Evolutionary conservation across 2,329 filamentous ascomycete genomes (phyloP).

Genomic region (Nigrograna mackinnonii): DNA sequence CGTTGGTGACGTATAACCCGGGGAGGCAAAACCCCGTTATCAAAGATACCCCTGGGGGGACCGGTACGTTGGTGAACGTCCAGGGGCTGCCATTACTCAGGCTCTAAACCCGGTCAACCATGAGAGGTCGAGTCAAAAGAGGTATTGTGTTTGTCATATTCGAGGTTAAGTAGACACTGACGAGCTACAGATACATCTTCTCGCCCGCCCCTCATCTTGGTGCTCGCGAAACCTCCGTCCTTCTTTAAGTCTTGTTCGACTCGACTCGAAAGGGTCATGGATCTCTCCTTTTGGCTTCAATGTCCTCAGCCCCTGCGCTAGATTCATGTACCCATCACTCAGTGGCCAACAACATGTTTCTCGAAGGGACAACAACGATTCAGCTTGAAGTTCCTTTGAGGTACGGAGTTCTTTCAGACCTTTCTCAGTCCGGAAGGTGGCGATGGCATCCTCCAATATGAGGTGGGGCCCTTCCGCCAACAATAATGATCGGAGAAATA

Average conservation of each 20-base stretch:
- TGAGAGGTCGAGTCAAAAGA: no score
- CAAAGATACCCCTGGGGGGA: no score
- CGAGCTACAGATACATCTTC: no score
- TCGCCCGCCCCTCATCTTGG: background rate
- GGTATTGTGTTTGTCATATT: no score
- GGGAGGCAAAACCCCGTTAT: no score
- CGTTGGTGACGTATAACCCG: no score
- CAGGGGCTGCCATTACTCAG: no score
- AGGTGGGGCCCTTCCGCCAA: background rate
- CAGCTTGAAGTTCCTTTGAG: background rate
- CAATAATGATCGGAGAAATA: background rate
- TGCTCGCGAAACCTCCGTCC: background rate
- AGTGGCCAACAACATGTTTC: conserved; percentile 7
- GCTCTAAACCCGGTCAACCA: no score
- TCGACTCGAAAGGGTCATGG: conserved; percentile 6
- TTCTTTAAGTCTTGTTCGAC: conserved; percentile 10
- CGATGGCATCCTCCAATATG: background rate
- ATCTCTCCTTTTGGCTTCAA: conserved; percentile 1
- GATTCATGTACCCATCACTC: conserved; percentile 8
- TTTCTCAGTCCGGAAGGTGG: background rate
- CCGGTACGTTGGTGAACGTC: no score
- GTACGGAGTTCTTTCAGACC: background rate
- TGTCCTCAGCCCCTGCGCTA: conserved; percentile 7
- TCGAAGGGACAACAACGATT: background rate
- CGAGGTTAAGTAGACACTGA: no score